Percentiles rank a stretch among this genome's conserved stretches.
Evolutionary conservation across 441 rosid genomes (phyloP).

Genomic region (Breynia disticha): DNA sequence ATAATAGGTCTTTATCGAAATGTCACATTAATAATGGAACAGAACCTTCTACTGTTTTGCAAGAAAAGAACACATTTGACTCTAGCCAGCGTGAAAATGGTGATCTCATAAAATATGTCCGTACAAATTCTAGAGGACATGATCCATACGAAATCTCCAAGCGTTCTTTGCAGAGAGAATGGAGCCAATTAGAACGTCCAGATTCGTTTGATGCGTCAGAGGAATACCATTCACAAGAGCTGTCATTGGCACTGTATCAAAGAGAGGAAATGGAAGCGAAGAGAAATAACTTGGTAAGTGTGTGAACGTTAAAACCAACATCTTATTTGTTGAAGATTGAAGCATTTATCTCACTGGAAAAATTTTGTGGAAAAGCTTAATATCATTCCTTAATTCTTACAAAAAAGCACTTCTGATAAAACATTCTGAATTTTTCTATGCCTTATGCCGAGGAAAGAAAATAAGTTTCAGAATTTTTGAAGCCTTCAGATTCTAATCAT

Average conservation of each 20-base stretch:
- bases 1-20: constrained; percentile 57
- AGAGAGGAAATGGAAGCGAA: constrained; percentile 63
- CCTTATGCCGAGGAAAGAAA: too few species aligned
- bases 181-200: constrained; percentile 78
- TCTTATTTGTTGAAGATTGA: too few species aligned
- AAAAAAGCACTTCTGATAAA: too few species aligned
- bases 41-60: constrained; percentile 38
- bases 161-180: constrained; percentile 49
- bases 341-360: not conserved
- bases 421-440: too few species aligned
- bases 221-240: constrained; percentile 79
- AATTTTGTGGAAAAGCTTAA: not conserved
- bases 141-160: constrained; percentile 52
- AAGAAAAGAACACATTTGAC: constrained; percentile 37
- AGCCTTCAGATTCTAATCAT: too few species aligned
- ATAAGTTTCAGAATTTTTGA: too few species aligned
- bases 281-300: constrained; percentile 61
- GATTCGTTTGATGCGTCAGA: constrained; percentile 83
- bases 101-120: constrained; percentile 15
- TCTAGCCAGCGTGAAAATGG: constrained; percentile 37
- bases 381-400: not conserved
- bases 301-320: constrained; percentile 19
- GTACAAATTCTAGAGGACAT: not conserved
- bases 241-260: constrained; percentile 60
- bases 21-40: constrained; percentile 41